phyloP scores from a whole-genome alignment of 371 early-diverging fungal genomes.

The Syncephalastrum sp. region DNA sequence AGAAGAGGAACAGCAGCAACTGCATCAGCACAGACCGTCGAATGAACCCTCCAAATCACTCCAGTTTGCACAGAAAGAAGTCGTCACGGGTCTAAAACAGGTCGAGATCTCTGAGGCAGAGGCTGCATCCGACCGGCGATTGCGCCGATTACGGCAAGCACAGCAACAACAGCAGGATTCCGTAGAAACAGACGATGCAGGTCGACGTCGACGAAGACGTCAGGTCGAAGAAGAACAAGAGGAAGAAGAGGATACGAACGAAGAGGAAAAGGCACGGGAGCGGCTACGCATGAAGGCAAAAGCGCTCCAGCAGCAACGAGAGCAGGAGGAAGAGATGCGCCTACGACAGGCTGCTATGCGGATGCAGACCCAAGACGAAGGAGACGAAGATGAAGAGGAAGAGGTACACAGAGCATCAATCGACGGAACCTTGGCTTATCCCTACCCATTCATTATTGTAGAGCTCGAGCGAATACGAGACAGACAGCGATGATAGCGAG shows the following conservation, averaged over 20 bases:
- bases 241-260: conserved; percentile 24
- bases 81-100: conserved; percentile 44
- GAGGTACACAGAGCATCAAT: conserved; percentile 22
- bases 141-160: conserved; percentile 41
- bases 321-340: conserved; percentile 19
- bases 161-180: conserved; percentile 21
- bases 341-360: conserved; percentile 18
- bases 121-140: conserved; percentile 41
- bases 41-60: conserved; percentile 18
- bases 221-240: conserved; percentile 31
- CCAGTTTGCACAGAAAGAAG: conserved; percentile 47
- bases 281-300: conserved; percentile 47
- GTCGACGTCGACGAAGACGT: conserved; percentile 41
- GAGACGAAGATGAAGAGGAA: conserved; percentile 31
- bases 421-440: background rate
- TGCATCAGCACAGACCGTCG: conserved; percentile 27
- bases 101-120: conserved; percentile 43
- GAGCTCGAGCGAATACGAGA: conserved; percentile 66
- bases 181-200: conserved; percentile 17
- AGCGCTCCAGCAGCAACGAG: conserved; percentile 27
- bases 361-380: conserved; percentile 14
- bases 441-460: conserved; percentile 7
- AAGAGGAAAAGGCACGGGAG: conserved; percentile 41
- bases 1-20: conserved; percentile 25
- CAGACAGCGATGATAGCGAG: conserved; percentile 53